Evolutionary conservation across 208 protist species (phyloP).

Genomic region (Trypanosoma congolense): DNA sequence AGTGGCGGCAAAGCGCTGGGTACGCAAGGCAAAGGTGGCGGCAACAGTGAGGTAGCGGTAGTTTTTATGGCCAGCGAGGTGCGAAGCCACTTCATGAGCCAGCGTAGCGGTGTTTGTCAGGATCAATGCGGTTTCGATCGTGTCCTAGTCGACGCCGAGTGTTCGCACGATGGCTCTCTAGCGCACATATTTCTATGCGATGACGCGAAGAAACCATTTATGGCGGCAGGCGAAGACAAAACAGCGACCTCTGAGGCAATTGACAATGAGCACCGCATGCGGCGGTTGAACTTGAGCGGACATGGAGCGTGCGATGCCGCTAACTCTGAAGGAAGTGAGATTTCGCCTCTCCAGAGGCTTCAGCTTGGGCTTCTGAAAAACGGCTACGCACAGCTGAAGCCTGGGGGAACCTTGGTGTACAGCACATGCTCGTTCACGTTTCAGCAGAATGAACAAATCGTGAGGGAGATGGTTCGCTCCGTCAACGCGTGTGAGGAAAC

Average conservation of each 20-base stretch:
- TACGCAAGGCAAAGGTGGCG: neutral
- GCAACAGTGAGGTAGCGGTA: neutral
- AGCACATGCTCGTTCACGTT: constrained; percentile 90
- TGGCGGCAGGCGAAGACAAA: neutral
- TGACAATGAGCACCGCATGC: constrained; percentile 64
- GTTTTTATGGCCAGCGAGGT: constrained; percentile 11
- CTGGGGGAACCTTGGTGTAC: constrained; percentile 89
- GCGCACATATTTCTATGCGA: constrained; percentile 47
- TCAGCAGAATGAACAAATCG: constrained; percentile 86
- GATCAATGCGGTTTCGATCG: constrained; percentile 47
- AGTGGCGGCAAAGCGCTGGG: neutral
- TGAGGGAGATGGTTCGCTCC: constrained; percentile 52
- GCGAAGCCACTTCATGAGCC: neutral
- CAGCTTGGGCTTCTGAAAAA: constrained; percentile 71
- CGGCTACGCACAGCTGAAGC: constrained; percentile 62
- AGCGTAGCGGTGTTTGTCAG: neutral
- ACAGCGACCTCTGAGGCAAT: constrained; percentile 20
- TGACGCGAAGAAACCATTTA: constrained; percentile 16
- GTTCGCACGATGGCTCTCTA: constrained; percentile 87
- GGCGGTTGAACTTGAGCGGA: constrained; percentile 42
- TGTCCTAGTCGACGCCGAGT: constrained; percentile 87
- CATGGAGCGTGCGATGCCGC: neutral
- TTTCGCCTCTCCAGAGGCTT: constrained; percentile 29
- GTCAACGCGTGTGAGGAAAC: constrained; percentile 13
- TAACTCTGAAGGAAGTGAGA: neutral